phyloP scores from a whole-genome alignment of 2,329 filamentous ascomycete species.

The Beauveria scarabaeidicola region DNA sequence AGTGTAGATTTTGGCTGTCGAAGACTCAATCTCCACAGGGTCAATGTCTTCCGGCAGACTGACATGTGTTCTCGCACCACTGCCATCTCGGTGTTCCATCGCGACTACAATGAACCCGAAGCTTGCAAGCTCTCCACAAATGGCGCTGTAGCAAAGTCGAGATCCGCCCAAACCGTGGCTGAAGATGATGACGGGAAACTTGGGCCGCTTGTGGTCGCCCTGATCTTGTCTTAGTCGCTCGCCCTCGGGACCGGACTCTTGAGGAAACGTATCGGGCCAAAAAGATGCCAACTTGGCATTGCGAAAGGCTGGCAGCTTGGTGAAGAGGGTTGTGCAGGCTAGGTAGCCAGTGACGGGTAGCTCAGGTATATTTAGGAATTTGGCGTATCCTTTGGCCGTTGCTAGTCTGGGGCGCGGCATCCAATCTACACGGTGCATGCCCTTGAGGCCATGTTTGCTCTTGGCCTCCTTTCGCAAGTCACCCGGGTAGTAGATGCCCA shows the following conservation, averaged over 20 bases:
- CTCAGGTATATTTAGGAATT: constrained; percentile 46
- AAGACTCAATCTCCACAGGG: constrained; percentile 23
- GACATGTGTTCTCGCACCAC: constrained; percentile 51
- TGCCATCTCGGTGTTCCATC: constrained; percentile 57
- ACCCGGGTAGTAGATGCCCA: constrained; percentile 58
- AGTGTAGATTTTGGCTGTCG: constrained; percentile 19
- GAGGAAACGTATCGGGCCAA: neutral
- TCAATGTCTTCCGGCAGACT: constrained; percentile 41
- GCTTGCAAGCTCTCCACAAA: constrained; percentile 59
- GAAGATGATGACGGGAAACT: constrained; percentile 56
- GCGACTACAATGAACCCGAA: constrained; percentile 58
- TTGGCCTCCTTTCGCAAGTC: constrained; percentile 25
- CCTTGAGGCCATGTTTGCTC: constrained; percentile 23
- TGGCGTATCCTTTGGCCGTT: constrained; percentile 53
- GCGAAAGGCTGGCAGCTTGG: constrained; percentile 54
- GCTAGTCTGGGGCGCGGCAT: constrained; percentile 48
- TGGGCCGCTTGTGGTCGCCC: constrained; percentile 26
- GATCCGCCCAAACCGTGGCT: constrained; percentile 59
- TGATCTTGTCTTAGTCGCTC: neutral
- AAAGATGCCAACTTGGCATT: constrained; percentile 46
- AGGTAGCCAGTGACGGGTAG: constrained; percentile 43
- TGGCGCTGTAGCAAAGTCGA: constrained; percentile 51
- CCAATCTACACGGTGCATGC: constrained; percentile 51
- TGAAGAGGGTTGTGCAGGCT: constrained; percentile 51
- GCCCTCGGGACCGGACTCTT: neutral